Conservation (phyloP, 1,284 basidiomycete species). For the Ganoderma lucidum region DNA sequence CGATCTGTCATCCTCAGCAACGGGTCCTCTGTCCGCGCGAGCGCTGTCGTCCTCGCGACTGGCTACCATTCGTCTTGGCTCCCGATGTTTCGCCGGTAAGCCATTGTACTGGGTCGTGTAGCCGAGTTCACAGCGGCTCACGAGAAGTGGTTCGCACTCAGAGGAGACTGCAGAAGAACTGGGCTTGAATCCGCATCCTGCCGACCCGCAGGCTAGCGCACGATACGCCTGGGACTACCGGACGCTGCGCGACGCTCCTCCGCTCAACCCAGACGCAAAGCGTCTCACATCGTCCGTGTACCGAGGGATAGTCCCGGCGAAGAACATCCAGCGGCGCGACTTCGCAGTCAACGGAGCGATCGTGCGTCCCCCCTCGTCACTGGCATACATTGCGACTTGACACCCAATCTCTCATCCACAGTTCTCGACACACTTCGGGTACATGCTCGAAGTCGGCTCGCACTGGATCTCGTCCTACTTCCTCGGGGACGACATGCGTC, state of each 20-base stretch:
- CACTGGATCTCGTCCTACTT: conserved; percentile 76
- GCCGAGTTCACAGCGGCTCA: neutral
- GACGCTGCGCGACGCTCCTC: conserved; percentile 22
- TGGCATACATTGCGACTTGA: neutral
- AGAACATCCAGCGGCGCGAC: conserved; percentile 58
- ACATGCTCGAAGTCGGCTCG: conserved; percentile 58
- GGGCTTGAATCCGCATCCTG: conserved; percentile 48
- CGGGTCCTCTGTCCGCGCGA: conserved; percentile 48
- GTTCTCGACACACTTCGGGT: conserved; percentile 52
- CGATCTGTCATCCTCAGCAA: conserved; percentile 49
- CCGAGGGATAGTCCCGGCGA: conserved; percentile 52
- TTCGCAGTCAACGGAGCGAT: conserved; percentile 69
- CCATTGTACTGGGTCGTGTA: no score
- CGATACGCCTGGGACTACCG: conserved; percentile 45
- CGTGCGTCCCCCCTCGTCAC: conserved; percentile 43
- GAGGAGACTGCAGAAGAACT: conserved; percentile 45
- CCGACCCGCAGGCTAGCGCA: conserved; percentile 24
- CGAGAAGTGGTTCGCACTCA: neutral
- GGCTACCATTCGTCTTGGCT: conserved; percentile 67
- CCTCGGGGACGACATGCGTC: conserved; percentile 54
- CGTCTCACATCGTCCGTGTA: conserved; percentile 24
- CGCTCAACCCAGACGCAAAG: conserved; percentile 20
- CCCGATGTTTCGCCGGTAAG: conserved; percentile 33
- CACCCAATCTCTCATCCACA: neutral
- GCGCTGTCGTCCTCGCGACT: conserved; percentile 61